phyloP scores from a whole-genome alignment of 108 stramenopile species.

The Cyclotella atomus region DNA sequence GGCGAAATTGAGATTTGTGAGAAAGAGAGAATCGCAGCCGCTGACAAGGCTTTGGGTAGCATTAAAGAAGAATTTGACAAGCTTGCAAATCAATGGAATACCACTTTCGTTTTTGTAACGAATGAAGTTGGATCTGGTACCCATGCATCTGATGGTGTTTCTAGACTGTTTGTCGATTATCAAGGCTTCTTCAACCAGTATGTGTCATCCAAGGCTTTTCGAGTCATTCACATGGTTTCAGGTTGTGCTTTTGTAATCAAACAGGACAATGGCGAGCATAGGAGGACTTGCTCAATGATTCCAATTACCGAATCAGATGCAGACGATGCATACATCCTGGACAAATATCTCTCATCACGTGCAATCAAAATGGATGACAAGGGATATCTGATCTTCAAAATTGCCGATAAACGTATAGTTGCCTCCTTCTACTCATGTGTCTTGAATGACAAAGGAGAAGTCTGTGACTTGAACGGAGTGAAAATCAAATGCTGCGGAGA shows the following conservation, averaged over 20 bases:
- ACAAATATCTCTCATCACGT: conserved; percentile 50
- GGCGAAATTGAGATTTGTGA: conserved; percentile 6
- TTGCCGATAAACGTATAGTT: conserved; percentile 35
- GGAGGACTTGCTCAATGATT: background rate
- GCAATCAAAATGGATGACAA: conserved; percentile 50
- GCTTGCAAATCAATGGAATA: conserved; percentile 49
- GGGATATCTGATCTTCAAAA: conserved; percentile 59
- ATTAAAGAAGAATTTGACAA: conserved; percentile 56
- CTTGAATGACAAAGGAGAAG: conserved; percentile 60
- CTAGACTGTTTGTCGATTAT: conserved; percentile 57
- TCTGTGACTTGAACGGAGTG: conserved; percentile 60
- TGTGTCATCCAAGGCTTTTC: conserved; percentile 42
- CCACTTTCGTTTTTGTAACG: conserved; percentile 61
- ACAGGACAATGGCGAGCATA: conserved; percentile 4
- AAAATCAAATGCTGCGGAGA: conserved; percentile 45
- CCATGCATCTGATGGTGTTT: conserved; percentile 33
- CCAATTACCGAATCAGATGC: background rate
- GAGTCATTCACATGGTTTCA: conserved; percentile 58
- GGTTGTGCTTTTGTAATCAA: conserved; percentile 52
- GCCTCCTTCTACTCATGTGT: conserved; percentile 60
- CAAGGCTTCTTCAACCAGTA: conserved; percentile 67
- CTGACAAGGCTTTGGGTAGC: conserved; percentile 20
- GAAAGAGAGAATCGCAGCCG: conserved; percentile 4
- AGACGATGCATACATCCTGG: conserved; percentile 29
- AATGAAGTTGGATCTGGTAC: conserved; percentile 65